Evolutionary conservation across 805 yeast species (phyloP), one percentile per base, ranked within the genome.

Genomic region (Lipomyces japonicus): DNA sequence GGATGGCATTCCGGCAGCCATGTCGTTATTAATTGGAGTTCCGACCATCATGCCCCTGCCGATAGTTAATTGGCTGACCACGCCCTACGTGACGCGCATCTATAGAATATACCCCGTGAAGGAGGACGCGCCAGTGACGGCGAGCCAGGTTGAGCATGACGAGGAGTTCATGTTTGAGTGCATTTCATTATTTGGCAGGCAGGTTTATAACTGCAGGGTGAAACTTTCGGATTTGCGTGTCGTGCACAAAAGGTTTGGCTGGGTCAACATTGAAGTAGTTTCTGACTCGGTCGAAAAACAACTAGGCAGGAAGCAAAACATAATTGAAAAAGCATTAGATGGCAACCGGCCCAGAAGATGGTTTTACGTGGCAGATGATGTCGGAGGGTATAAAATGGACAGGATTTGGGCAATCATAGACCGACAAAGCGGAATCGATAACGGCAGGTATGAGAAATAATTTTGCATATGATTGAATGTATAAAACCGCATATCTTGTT

Each of bases 331-430:
- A 14, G 48, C 48, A 14, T 14, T 53, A 14, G 55, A 50, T 26
- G 51, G 55, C 16, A 46, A 45, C 7, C 61, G 61, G 35, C 64
- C 66, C 7, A 69, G 76, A 42, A 35, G 53, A 14, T 65, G 68
- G 16, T 80, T 71, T 63, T 84, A 80, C 61, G 76, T 86, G 2
- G 77, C 75, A 14, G 95, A 86, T 61, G 83, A 86, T 57, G 71
- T 84, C 39, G 93, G 95, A 2, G 95, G 95, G 2, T 69, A 84
- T 63, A 79, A 79, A 57, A 86, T 86, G 95, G 93, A 86, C 61
- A 70, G 95, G 47, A 68, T 86, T 3, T 83, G 95, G 91, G 88
- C 90, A 0, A 77, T 85, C n/a, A 78, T 84, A 1, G 95, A 87
- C 63, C 69, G 70, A 42, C 80, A 82, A 52, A 71, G 80, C 41